Conservation (phyloP, 2,329 filamentous ascomycete genomes). For the Gaeumannomyces tritici region DNA sequence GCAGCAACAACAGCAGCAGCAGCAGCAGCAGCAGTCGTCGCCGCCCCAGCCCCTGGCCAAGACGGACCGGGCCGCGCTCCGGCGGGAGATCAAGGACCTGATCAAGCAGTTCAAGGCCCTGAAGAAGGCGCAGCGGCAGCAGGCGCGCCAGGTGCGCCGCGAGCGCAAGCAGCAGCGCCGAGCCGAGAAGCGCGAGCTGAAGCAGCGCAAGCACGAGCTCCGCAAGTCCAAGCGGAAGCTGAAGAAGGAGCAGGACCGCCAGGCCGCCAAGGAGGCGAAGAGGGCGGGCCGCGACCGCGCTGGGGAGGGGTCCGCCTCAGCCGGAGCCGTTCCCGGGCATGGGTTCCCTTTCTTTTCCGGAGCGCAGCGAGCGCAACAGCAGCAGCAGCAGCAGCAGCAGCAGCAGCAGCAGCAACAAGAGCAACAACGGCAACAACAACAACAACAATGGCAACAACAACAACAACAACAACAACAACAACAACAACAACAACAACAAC, state of each 20-base stretch:
- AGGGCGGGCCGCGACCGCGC: constrained; percentile 2
- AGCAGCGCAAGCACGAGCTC: constrained; percentile 18
- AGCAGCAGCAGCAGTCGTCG: no score
- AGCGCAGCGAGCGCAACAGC: neutral
- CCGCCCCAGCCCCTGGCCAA: neutral
- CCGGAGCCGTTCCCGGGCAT: neutral
- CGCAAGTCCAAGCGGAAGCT: constrained; percentile 7
- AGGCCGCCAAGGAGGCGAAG: constrained; percentile 10
- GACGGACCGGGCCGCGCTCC: constrained; percentile 25
- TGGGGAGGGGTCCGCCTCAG: neutral
- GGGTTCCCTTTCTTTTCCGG: neutral
- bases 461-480: neutral
- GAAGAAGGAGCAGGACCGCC: neutral
- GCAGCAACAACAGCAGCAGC: no score
- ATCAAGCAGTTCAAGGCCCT: constrained; percentile 31
- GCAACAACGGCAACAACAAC: neutral
- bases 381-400: neutral
- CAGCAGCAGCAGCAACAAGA: neutral
- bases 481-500: neutral
- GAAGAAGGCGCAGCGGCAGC: constrained; percentile 24
- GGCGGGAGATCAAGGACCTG: constrained; percentile 34
- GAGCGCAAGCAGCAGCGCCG: constrained; percentile 20
- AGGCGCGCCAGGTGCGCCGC: constrained; percentile 20
- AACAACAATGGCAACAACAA: neutral
- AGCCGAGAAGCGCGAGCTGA: constrained; percentile 18